Evolutionary conservation across 305 asterid genomes (phyloP).

Genomic region (Withania somnifera): DNA sequence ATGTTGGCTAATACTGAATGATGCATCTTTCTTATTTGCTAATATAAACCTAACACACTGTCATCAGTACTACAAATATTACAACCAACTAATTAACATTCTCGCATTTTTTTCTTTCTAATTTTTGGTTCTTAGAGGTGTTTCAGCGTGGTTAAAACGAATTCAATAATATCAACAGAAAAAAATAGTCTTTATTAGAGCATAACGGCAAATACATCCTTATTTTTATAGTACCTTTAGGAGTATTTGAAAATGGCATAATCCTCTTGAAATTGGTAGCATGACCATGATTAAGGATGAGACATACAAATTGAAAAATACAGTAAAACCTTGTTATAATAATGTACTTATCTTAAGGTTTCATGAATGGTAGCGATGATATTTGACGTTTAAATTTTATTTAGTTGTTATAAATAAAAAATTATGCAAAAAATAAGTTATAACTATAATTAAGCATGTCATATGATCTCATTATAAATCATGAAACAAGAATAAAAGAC

Average conservation of each 20-base stretch:
- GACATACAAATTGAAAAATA: no score
- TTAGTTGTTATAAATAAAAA: no score
- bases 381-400: no score
- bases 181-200: not conserved
- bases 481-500: no score
- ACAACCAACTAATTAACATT: not conserved
- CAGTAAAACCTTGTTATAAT: no score
- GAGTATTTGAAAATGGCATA: not conserved
- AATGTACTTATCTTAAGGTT: no score
- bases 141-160: not conserved
- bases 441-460: no score
- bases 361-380: no score
- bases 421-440: no score
- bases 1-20: not conserved
- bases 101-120: not conserved
- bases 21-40: not conserved
- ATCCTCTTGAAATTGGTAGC: not conserved
- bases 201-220: not conserved
- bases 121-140: not conserved
- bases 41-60: not conserved
- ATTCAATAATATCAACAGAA: not conserved
- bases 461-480: no score
- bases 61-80: not conserved
- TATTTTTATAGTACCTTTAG: no score
- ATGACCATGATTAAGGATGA: no score